Percentiles rank a stretch among this genome's conserved stretches.
Conservation (phyloP, 495 filamentous ascomycete genomes). For the Lophiostoma macrostomum region DNA sequence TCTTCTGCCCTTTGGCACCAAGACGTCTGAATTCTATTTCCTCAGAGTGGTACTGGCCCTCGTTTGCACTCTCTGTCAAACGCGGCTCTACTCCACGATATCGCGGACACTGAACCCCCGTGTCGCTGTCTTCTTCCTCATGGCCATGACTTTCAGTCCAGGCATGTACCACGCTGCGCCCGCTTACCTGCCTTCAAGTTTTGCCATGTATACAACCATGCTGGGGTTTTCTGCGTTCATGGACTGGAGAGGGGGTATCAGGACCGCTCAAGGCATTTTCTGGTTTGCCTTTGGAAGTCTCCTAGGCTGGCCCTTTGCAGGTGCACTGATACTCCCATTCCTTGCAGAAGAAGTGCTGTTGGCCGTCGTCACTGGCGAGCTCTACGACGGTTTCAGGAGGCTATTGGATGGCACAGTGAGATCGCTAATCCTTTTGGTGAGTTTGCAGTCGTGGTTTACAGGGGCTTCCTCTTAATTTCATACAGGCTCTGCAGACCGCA, state of each 20-base stretch:
- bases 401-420: constrained; percentile 65
- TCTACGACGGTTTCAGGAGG: constrained; percentile 55
- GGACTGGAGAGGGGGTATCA: constrained; percentile 71
- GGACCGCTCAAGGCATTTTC: constrained; percentile 77
- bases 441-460: constrained; percentile 28
- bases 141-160: constrained; percentile 70
- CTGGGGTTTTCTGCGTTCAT: constrained; percentile 85
- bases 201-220: constrained; percentile 94
- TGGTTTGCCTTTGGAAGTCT: constrained; percentile 90
- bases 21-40: constrained; percentile 80
- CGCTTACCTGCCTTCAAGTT: constrained; percentile 87
- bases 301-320: constrained; percentile 93
- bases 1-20: constrained; percentile 54
- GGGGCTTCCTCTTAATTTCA: constrained; percentile 19
- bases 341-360: constrained; percentile 71
- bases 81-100: constrained; percentile 71
- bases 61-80: constrained; percentile 75
- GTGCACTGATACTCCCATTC: constrained; percentile 78
- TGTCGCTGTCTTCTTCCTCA: constrained; percentile 78
- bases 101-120: constrained; percentile 70
- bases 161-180: constrained; percentile 91
- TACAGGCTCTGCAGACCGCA: constrained; percentile 55
- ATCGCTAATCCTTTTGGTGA: constrained; percentile 67
- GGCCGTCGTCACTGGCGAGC: constrained; percentile 55
- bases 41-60: constrained; percentile 72